Percentiles rank a stretch among this genome's conserved stretches.
phyloP scores from a whole-genome alignment of 768 basidiomycete genomes.

The Lentinus tigrinus region DNA sequence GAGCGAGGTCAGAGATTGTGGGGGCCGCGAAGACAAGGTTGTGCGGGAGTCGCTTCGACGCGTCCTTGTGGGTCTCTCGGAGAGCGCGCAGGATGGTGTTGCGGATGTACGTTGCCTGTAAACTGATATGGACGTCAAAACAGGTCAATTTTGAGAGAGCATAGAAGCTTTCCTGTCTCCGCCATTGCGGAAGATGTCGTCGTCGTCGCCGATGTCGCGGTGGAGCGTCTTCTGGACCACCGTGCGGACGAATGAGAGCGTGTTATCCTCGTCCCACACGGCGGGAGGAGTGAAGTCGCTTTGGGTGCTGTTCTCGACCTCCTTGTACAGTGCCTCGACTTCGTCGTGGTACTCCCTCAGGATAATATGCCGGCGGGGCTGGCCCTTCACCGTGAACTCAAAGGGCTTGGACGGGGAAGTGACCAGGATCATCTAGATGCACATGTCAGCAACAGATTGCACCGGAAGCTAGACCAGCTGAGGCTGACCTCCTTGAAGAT shows the following conservation, averaged over 20 bases:
- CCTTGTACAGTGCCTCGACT: conserved; percentile 38
- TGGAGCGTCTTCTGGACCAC: conserved; percentile 35
- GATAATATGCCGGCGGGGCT: conserved; percentile 26
- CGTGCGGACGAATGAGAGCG: conserved; percentile 30
- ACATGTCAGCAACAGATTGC: neutral
- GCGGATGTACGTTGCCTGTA: conserved; percentile 35
- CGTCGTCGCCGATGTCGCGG: conserved; percentile 29
- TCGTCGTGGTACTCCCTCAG: conserved; percentile 37
- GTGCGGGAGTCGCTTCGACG: conserved; percentile 23
- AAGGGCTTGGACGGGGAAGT: conserved; percentile 31
- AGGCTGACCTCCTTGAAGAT: conserved; percentile 45
- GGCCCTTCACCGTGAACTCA: conserved; percentile 32
- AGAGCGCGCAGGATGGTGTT: conserved; percentile 31
- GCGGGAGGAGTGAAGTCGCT: conserved; percentile 28
- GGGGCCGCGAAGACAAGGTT: conserved; percentile 41
- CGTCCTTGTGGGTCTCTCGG: conserved; percentile 17
- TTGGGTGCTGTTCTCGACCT: conserved; percentile 32
- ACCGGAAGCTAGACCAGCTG: no score
- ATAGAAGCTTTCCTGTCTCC: conserved; percentile 35
- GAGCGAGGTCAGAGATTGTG: conserved; percentile 32
- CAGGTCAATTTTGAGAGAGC: neutral
- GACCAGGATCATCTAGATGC: conserved; percentile 33
- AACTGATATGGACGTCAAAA: conserved; percentile 9
- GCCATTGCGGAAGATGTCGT: conserved; percentile 39
- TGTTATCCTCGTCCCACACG: conserved; percentile 25